A percentile compares a stretch with the other conserved stretches of the same genome.
These are phyloP conservation scores for Anisodus acutangulus DNA, from an alignment of 257 asterid species.

Conservation along the genomic window DNA sequence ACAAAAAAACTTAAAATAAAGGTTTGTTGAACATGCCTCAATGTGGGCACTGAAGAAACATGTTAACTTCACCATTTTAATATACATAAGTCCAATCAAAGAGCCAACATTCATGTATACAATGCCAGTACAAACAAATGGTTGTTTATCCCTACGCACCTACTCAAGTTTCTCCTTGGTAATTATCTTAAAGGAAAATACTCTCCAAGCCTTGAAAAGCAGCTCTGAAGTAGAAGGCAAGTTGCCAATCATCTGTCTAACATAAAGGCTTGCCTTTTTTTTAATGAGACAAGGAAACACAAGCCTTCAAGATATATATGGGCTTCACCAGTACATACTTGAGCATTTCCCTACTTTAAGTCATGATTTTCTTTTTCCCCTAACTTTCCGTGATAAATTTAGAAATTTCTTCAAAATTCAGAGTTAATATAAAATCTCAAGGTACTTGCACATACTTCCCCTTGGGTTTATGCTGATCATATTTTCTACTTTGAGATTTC, in stretches of 20 bases:
- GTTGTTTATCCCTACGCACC: constrained; percentile 19
- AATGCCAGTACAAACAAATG: constrained; percentile 27
- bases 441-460: background rate
- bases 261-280: background rate
- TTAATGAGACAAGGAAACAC: background rate
- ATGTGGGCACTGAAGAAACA: constrained; percentile 16
- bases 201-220: background rate
- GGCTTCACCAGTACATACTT: background rate
- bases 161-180: background rate
- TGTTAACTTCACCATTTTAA: background rate
- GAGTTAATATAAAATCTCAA: background rate
- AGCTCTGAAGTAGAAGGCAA: background rate
- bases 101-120: background rate
- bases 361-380: background rate
- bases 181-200: background rate
- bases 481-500: background rate
- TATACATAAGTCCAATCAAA: background rate
- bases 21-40: constrained; percentile 3
- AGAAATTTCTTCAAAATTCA: background rate
- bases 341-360: constrained; percentile 10
- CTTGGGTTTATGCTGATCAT: background rate
- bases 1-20: background rate
- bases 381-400: background rate
- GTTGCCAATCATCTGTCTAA: constrained; percentile 4
- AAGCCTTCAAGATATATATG: constrained; percentile 2